Base-by-base conservation (phyloP, 177 flowering plant species). In the Vitis hybrid region DNA sequence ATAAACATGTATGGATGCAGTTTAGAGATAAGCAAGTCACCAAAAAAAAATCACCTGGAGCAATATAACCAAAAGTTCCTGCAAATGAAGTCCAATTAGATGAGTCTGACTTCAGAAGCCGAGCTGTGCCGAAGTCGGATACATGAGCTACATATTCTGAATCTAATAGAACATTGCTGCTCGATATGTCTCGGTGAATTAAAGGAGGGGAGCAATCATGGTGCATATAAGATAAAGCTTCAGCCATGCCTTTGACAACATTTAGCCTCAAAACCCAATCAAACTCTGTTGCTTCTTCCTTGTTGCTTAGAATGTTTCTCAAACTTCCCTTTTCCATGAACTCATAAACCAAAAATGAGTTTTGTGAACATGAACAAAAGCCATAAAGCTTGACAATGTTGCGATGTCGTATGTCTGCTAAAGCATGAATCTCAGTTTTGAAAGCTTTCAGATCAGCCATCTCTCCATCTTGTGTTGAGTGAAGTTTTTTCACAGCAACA, bases 151-250 rank as follows among this genome's bases (percentile, higher is more conserved):
- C 77, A 9, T 54, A 53, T 1, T 69, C 11, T 5, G 15, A 2
- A 27, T 54, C 63, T 32, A 74, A 15, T 48, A 74, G 64, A 9
- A 74, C 50, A 59, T 74, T 74, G 53, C 46, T 74, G 69, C 54
- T 58, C 1, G 77, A 64, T 30, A 74, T 69, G 68, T 74, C 77
- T 17, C 77, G 50, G 15, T 74, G 77, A 35, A 74, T 64, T 1
- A 74, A 20, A 3, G 77, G 77, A 9, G 77, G 77, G 1, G 32
- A n/a, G 58, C 77, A 69, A 9, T 74, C 69, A 58, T 74, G 73
- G 15, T 74, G 77, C 77, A 74, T 68, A 24, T 74, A 74, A 11
- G 11, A 32, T 24, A 74, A 56, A 46, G 77, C 77, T 56, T 74
- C 50, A 3, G 61, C 68, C 9, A 69, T 65, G 1, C 73, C 77